Conservation (phyloP, 2,329 filamentous ascomycete genomes). For the Aspergillus sp. region DNA sequence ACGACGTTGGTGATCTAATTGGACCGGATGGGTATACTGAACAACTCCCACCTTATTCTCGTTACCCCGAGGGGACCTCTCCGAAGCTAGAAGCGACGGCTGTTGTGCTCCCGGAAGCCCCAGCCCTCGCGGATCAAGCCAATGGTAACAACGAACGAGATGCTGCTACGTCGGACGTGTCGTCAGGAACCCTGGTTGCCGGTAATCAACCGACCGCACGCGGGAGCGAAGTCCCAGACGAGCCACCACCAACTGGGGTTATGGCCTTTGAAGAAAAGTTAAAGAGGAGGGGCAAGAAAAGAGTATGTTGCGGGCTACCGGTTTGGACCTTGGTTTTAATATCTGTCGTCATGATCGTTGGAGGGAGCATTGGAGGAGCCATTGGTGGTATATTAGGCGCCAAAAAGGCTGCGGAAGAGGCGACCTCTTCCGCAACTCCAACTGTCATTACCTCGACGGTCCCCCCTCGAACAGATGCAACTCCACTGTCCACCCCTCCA, state of each 20-base stretch:
- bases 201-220: constrained; percentile 18
- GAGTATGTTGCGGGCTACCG: constrained; percentile 52
- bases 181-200: constrained; percentile 29
- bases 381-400: constrained; percentile 55
- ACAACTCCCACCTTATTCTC: constrained; percentile 85
- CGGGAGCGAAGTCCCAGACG: constrained; percentile 18
- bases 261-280: constrained; percentile 47
- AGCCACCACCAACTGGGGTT: constrained; percentile 33
- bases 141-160: constrained; percentile 41
- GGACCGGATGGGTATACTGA: constrained; percentile 87
- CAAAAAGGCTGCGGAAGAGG: constrained; percentile 33
- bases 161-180: constrained; percentile 31
- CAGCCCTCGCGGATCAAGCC: constrained; percentile 53
- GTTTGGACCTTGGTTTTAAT: constrained; percentile 52
- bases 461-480: constrained; percentile 51
- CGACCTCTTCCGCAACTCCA: constrained; percentile 18
- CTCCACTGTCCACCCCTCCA: constrained; percentile 49
- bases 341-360: constrained; percentile 48
- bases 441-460: constrained; percentile 49
- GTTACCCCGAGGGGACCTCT: constrained; percentile 77
- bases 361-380: constrained; percentile 53
- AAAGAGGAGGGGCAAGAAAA: constrained; percentile 43
- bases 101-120: constrained; percentile 24
- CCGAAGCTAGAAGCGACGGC: constrained; percentile 52
- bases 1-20: constrained; percentile 83